phyloP scores from a whole-genome alignment of 169 alveolate species.

The Plasmodium reichenowi region DNA sequence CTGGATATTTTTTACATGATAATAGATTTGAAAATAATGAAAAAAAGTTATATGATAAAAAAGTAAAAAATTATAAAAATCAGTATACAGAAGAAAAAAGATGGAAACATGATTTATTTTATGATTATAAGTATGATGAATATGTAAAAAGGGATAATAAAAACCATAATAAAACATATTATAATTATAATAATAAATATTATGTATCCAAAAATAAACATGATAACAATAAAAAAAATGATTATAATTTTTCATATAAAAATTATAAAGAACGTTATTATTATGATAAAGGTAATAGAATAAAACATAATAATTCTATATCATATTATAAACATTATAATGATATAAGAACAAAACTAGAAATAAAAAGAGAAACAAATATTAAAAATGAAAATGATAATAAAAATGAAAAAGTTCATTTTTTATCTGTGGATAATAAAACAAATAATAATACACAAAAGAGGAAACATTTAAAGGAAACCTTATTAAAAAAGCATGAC shows the following conservation, averaged over 20 bases:
- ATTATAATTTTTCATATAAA: constrained; percentile 13
- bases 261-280: constrained; percentile 32
- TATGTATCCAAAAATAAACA: constrained; percentile 28
- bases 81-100: constrained; percentile 39
- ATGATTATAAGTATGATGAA: constrained; percentile 59
- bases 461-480: too few species aligned
- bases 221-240: constrained; percentile 14
- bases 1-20: constrained; percentile 65
- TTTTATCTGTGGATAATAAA: not conserved
- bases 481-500: too few species aligned
- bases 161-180: constrained; percentile 3
- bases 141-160: constrained; percentile 38
- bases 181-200: constrained; percentile 13
- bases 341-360: constrained; percentile 5
- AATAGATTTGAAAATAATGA: constrained; percentile 68
- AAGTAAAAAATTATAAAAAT: constrained; percentile 12
- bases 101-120: constrained; percentile 74
- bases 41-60: constrained; percentile 20
- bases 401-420: not conserved
- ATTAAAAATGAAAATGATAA: not conserved
- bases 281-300: constrained; percentile 13
- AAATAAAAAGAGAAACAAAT: constrained; percentile 1
- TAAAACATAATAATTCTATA: not conserved
- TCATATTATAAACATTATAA: constrained; percentile 25
- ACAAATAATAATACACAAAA: not conserved